Conservation (phyloP, 2,329 filamentous ascomycete species). For the Ophiostoma novo-ulmi region DNA sequence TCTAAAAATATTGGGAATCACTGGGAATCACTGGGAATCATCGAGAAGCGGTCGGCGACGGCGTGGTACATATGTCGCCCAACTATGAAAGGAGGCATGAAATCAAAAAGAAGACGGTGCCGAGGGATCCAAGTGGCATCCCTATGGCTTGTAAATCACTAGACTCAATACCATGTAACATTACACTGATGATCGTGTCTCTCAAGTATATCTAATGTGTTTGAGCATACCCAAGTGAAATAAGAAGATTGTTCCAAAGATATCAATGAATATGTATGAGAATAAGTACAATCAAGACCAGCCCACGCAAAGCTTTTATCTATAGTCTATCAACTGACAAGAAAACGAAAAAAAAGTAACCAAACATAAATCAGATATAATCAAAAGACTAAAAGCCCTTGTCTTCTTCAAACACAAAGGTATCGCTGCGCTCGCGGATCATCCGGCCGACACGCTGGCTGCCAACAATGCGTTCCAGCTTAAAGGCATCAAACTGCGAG, state of each 20-base stretch:
- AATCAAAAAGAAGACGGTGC: neutral
- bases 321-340: neutral
- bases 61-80: slow-evolving; percentile 1
- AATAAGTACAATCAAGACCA: neutral
- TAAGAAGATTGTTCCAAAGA: too few species aligned
- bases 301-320: slow-evolving; percentile 11
- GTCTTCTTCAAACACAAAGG: slow-evolving; percentile 82
- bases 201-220: neutral
- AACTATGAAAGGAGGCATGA: neutral
- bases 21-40: neutral
- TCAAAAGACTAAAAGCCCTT: slow-evolving; percentile 9
- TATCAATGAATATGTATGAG: too few species aligned
- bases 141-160: slow-evolving; percentile 23
- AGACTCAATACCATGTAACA: slow-evolving; percentile 22
- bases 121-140: slow-evolving; percentile 14
- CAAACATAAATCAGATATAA: neutral
- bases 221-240: too few species aligned
- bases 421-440: slow-evolving; percentile 78
- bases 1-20: neutral
- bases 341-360: neutral
- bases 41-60: neutral
- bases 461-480: slow-evolving; percentile 82
- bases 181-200: slow-evolving; percentile 13
- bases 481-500: slow-evolving; percentile 83
- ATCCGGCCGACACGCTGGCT: slow-evolving; percentile 75